Percentiles rank a stretch among this genome's conserved stretches.
These are phyloP conservation scores for Paratinospora sagittata DNA, from an alignment of 164 flowering plant genomes.

Conservation along the genomic window DNA sequence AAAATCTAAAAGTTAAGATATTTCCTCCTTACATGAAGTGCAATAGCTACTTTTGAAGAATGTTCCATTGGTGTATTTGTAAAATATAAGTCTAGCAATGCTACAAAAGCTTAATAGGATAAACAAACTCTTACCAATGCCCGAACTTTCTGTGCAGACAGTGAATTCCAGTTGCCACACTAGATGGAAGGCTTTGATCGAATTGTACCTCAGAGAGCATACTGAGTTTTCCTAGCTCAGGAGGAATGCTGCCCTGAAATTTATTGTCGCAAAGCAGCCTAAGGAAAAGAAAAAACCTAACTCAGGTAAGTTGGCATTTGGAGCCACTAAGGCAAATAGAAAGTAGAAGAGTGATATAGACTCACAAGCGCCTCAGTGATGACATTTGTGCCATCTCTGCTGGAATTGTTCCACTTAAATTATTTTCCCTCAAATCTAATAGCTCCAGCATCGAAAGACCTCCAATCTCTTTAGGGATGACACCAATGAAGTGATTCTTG, in stretches of 20 bases:
- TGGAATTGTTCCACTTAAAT: conserved; percentile 64
- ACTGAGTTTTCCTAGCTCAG: conserved; percentile 38
- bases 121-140: conserved; percentile 40
- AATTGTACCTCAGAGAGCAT: conserved; percentile 42
- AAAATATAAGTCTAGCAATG: neutral
- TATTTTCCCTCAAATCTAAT: conserved; percentile 68
- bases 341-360: conserved; percentile 9
- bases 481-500: conserved; percentile 62
- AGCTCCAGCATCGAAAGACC: conserved; percentile 47
- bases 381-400: conserved; percentile 48
- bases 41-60: neutral
- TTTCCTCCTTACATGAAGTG: no score
- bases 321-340: neutral
- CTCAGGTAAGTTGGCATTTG: conserved; percentile 9
- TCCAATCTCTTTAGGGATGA: conserved; percentile 71
- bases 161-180: conserved; percentile 24
- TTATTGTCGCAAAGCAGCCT: conserved; percentile 73
- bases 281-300: conserved; percentile 5
- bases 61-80: neutral
- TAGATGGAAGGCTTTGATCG: conserved; percentile 38
- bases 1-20: no score
- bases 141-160: conserved; percentile 58
- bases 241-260: conserved; percentile 47
- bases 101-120: neutral
- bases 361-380: conserved; percentile 71